Percentiles rank a stretch among this genome's conserved stretches.
Conservation (phyloP, 2,329 filamentous ascomycete species). For the Penicillium sp. region DNA sequence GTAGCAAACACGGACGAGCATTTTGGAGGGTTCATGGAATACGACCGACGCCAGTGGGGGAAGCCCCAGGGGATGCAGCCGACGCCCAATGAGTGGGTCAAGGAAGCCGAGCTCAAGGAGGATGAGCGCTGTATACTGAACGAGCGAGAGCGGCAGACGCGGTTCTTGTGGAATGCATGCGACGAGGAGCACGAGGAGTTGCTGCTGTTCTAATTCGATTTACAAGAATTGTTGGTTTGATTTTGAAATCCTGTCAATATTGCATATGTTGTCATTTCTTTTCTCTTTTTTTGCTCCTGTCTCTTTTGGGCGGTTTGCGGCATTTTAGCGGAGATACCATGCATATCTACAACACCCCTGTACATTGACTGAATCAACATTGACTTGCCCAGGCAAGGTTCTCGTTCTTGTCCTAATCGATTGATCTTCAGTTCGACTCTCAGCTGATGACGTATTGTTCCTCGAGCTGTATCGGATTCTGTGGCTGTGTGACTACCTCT, state of each 20-base stretch:
- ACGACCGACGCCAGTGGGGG: conserved; percentile 46
- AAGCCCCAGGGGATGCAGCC: conserved; percentile 38
- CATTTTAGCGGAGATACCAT: conserved; percentile 20
- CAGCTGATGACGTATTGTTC: neutral
- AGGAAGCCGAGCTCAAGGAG: conserved; percentile 38
- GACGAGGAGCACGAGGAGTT: conserved; percentile 42
- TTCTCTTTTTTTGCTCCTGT: neutral
- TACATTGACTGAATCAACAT: conserved; percentile 5
- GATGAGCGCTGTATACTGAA: conserved; percentile 43
- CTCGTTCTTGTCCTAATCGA: neutral
- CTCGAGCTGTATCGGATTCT: neutral
- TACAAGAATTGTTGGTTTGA: too few species aligned
- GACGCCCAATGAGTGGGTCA: conserved; percentile 45
- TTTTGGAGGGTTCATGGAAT: conserved; percentile 53
- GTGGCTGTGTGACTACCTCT: conserved; percentile 4
- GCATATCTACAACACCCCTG: neutral
- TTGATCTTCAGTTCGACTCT: neutral
- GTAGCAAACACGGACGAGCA: conserved; percentile 50
- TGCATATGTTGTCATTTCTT: neutral
- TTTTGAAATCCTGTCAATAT: conserved; percentile 2
- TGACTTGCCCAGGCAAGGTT: neutral
- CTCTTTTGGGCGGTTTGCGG: conserved; percentile 12
- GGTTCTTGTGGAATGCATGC: conserved; percentile 39
- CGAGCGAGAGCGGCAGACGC: conserved; percentile 38
- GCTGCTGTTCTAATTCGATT: conserved; percentile 22